Evolutionary conservation across 257 asterid species (phyloP).

Genomic region (Apocynum venetum): DNA sequence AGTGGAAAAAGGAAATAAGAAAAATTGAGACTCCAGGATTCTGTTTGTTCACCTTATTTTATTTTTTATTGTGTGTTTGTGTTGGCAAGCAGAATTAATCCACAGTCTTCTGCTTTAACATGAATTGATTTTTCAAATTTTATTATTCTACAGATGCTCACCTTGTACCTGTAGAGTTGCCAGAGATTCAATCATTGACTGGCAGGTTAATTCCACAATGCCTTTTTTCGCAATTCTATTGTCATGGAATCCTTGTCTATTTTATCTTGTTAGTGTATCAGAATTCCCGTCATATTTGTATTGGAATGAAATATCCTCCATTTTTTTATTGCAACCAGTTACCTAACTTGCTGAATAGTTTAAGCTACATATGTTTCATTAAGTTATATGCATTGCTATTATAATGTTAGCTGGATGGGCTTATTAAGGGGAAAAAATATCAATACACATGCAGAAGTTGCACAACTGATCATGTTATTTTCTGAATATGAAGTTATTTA

Average conservation of each 20-base stretch:
- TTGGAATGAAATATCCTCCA: neutral
- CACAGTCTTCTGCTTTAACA: neutral
- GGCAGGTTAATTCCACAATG: slow-evolving; percentile 47
- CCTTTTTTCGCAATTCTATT: neutral
- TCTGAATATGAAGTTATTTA: neutral
- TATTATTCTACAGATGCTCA: slow-evolving; percentile 71
- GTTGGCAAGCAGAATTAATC: neutral
- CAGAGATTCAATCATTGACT: slow-evolving; percentile 75
- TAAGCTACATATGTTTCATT: neutral
- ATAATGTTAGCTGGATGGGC: neutral
- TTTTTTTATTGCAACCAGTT: neutral
- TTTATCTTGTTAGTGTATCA: neutral
- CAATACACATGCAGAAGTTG: neutral
- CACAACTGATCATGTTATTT: neutral
- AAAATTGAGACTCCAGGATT: neutral
- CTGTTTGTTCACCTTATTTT: neutral
- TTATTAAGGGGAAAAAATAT: neutral
- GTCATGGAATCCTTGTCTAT: no score
- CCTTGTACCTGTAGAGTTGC: slow-evolving; percentile 85
- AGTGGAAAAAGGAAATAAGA: neutral
- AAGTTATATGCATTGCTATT: neutral
- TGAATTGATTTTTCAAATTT: neutral
- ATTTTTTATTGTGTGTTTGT: neutral
- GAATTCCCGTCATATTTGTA: neutral
- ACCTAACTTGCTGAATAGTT: neutral